phyloP scores from a whole-genome alignment of 2,329 filamentous ascomycete species.

The Cytospora paraplurivora region DNA sequence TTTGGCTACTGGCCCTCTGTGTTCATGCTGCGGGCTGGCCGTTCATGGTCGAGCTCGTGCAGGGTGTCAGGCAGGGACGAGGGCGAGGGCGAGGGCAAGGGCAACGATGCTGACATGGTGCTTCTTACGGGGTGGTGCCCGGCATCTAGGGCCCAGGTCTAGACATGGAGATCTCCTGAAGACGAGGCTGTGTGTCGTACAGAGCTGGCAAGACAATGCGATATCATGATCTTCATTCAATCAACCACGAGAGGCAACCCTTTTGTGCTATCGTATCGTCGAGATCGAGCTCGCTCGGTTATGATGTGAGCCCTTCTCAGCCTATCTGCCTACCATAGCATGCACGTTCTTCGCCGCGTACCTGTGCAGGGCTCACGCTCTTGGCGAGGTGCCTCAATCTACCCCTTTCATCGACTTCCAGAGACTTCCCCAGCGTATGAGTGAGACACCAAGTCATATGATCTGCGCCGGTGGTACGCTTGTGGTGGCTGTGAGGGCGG shows the following conservation, averaged over 20 bases:
- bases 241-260: neutral
- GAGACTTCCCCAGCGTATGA: neutral
- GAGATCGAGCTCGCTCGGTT: neutral
- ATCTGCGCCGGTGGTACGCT: slow-evolving; percentile 11
- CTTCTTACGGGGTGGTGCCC: neutral
- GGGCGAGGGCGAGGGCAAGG: neutral
- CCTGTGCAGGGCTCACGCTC: no score
- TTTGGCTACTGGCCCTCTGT: neutral
- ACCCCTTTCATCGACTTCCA: neutral
- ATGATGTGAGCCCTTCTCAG: neutral
- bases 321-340: no score
- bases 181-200: slow-evolving; percentile 19
- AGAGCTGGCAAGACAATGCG: slow-evolving; percentile 16
- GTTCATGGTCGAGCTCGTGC: neutral
- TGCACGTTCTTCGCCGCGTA: no score
- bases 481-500: slow-evolving; percentile 23
- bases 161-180: slow-evolving; percentile 1
- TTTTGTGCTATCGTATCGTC: neutral
- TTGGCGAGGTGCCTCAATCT: no score
- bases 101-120: slow-evolving; percentile 23
- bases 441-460: neutral
- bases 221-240: neutral
- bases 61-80: neutral
- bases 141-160: no score
- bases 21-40: neutral